phyloP scores from a whole-genome alignment of 768 basidiomycete species.

The Glaciozyma antarctica region DNA sequence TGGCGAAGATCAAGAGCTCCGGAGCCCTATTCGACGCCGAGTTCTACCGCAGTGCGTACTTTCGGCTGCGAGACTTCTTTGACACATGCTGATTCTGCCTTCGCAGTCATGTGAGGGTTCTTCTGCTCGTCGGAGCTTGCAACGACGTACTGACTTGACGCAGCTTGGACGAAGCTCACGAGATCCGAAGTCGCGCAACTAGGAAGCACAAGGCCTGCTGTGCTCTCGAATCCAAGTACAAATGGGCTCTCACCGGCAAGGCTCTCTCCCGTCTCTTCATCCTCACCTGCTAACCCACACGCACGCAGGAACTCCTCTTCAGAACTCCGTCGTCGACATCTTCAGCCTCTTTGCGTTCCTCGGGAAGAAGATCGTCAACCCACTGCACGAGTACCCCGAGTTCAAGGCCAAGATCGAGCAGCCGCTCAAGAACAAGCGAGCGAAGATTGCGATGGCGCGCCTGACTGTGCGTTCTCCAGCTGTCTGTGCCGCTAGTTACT shows the following conservation, averaged over 20 bases:
- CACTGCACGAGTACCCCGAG: slow-evolving; percentile 64
- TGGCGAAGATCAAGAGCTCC: slow-evolving; percentile 50
- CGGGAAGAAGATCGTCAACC: slow-evolving; percentile 49
- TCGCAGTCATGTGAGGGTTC: not conserved
- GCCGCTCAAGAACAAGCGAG: slow-evolving; percentile 60
- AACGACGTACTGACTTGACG: not conserved
- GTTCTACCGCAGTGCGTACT: slow-evolving; percentile 64
- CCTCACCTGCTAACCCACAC: not conserved
- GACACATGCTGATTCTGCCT: not conserved
- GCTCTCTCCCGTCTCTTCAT: slow-evolving; percentile 6
- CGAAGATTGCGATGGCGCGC: slow-evolving; percentile 38
- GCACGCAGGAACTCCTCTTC: slow-evolving; percentile 35
- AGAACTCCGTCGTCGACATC: slow-evolving; percentile 84
- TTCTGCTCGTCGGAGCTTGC: not conserved
- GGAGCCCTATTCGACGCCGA: slow-evolving; percentile 58
- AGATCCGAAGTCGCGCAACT: slow-evolving; percentile 75
- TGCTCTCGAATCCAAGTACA: slow-evolving; percentile 62
- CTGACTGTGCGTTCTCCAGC: not conserved
- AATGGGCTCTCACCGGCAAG: slow-evolving; percentile 83
- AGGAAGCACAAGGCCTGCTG: slow-evolving; percentile 55
- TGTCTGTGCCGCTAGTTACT: slow-evolving; percentile 17
- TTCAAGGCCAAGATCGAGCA: slow-evolving; percentile 72
- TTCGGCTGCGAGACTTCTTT: not conserved
- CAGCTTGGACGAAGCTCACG: slow-evolving; percentile 74
- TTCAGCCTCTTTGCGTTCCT: slow-evolving; percentile 84